Conservation (phyloP, 2,329 filamentous ascomycete species). For the Pseudopyricularia cyperi region DNA sequence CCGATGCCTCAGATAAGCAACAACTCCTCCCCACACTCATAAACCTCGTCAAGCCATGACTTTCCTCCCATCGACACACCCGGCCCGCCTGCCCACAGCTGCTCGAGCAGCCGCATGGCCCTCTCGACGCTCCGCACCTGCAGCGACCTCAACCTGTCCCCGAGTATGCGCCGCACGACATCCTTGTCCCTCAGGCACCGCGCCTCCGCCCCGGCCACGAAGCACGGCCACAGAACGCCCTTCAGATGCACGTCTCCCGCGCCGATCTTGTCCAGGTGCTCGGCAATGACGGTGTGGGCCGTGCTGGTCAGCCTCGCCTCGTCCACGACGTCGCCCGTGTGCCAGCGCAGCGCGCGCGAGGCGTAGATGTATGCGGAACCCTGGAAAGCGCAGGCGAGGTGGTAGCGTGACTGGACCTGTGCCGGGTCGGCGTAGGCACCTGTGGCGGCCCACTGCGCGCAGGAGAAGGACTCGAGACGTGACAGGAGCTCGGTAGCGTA, state of each 20-base stretch:
- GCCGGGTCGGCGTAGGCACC: neutral
- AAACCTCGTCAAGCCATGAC: slow-evolving; percentile 1
- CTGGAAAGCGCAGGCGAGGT: slow-evolving; percentile 5
- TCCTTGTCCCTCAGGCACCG: neutral
- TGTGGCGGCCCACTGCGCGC: neutral
- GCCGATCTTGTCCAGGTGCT: slow-evolving; percentile 4
- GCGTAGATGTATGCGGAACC: slow-evolving; percentile 5
- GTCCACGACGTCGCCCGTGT: neutral
- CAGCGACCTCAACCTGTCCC: neutral
- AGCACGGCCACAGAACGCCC: slow-evolving; percentile 6
- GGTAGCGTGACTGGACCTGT: neutral
- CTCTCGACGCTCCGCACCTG: neutral
- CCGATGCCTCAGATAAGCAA: neutral
- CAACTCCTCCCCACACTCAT: neutral
- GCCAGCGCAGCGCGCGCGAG: slow-evolving; percentile 1
- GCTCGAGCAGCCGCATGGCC: slow-evolving; percentile 2
- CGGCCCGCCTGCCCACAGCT: slow-evolving; percentile 3
- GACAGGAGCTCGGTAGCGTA: neutral
- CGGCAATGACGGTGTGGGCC: neutral
- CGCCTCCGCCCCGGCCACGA: slow-evolving; percentile 5
- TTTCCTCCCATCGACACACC: neutral
- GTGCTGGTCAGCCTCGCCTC: neutral
- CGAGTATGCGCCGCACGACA: neutral
- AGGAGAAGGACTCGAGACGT: neutral
- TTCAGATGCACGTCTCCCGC: slow-evolving; percentile 7